Conservation (phyloP, 352 stramenopile species). For the Globisporangium megalacanthum region DNA sequence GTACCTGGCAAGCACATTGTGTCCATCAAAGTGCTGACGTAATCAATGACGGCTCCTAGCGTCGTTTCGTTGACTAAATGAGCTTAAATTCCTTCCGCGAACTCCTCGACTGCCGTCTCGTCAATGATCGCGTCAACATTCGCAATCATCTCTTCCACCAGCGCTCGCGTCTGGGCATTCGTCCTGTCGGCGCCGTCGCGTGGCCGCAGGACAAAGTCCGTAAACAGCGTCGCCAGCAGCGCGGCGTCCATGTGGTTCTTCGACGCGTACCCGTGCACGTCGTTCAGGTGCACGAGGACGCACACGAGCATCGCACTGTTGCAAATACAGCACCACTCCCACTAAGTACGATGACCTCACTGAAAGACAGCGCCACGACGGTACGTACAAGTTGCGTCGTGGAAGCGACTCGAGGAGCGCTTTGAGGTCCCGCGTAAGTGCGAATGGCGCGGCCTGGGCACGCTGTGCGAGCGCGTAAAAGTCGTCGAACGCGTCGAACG, state of each 20-base stretch:
- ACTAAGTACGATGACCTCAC: too few species aligned
- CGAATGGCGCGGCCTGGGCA: constrained; percentile 37
- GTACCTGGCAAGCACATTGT: constrained; percentile 74
- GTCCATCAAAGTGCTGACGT: constrained; percentile 55
- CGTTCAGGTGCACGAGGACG: constrained; percentile 77
- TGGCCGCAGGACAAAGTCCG: constrained; percentile 48
- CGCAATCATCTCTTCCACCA: constrained; percentile 70
- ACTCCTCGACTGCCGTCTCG: constrained; percentile 52
- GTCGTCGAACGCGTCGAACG: constrained; percentile 58
- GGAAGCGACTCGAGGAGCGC: constrained; percentile 52
- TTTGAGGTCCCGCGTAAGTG: constrained; percentile 50
- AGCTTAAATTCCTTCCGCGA: constrained; percentile 17
- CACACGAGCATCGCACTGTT: constrained; percentile 60
- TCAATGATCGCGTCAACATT: constrained; percentile 74
- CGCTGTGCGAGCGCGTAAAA: constrained; percentile 43
- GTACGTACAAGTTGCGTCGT: constrained; percentile 57
- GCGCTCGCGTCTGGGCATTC: neutral
- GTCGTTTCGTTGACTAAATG: too few species aligned
- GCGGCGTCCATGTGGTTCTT: constrained; percentile 70
- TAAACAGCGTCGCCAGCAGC: constrained; percentile 44
- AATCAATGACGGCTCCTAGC: too few species aligned
- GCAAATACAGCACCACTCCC: too few species aligned
- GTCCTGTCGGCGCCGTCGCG: neutral
- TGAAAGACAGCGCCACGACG: neutral
- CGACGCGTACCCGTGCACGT: constrained; percentile 71